Evolutionary conservation across 352 stramenopile genomes (phyloP).

Genomic region (Globisporangium echinulatum): DNA sequence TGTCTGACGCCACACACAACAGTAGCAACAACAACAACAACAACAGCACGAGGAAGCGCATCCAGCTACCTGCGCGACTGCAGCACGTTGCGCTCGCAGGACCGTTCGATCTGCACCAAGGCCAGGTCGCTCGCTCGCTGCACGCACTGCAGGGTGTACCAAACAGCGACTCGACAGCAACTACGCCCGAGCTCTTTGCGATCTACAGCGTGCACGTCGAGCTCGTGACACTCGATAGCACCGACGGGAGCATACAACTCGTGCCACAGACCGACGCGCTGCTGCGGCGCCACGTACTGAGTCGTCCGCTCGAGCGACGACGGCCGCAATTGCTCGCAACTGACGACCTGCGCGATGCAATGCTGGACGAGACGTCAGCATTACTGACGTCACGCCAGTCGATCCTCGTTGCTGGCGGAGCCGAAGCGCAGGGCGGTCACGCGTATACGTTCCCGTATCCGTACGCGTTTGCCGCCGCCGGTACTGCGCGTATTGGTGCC

Average conservation of each 20-base stretch:
- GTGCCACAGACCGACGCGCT: background rate
- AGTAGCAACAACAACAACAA: too few relatives aligned
- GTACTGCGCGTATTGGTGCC: background rate
- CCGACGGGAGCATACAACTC: background rate
- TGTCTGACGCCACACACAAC: too few relatives aligned
- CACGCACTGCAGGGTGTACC: conserved; percentile 8
- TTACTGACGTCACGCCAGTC: conserved; percentile 2
- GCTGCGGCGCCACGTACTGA: conserved; percentile 2
- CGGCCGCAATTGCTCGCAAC: background rate
- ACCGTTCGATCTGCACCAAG: conserved; percentile 6
- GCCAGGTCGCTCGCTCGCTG: conserved; percentile 4
- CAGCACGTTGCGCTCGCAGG: conserved; percentile 17
- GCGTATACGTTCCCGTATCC: conserved; percentile 2
- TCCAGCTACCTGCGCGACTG: background rate
- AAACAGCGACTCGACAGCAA: background rate
- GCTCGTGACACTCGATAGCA: conserved; percentile 2
- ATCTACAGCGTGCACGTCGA: conserved; percentile 9
- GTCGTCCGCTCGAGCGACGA: background rate
- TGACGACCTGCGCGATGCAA: background rate
- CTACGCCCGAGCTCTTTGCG: conserved; percentile 1
- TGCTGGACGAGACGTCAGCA: conserved; percentile 1
- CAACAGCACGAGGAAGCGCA: too few relatives aligned
- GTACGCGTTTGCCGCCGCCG: conserved; percentile 6
- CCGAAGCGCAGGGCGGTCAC: background rate
- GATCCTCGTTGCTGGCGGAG: conserved; percentile 7